phyloP scores from a whole-genome alignment of 2,329 filamentous ascomycete genomes.

The Nemania sp. region DNA sequence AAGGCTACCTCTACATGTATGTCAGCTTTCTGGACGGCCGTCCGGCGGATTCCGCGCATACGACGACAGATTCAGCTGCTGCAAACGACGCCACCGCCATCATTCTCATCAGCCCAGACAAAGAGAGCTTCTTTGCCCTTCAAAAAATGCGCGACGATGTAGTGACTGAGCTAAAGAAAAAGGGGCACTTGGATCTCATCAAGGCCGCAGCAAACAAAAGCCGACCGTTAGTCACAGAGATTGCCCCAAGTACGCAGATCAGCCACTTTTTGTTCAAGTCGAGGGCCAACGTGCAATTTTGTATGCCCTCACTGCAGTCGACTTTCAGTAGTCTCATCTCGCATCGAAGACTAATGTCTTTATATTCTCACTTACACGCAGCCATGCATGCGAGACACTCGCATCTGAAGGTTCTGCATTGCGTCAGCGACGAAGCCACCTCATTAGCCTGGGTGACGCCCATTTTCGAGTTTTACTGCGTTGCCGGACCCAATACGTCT shows the following conservation, averaged over 20 bases:
- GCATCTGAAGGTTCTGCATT: conserved; percentile 84
- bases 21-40: conserved; percentile 85
- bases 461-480: conserved; percentile 89
- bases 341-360: conserved; percentile 73
- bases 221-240: conserved; percentile 71
- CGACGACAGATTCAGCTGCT: conserved; percentile 58
- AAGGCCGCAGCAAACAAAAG: conserved; percentile 70
- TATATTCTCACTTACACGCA: conserved; percentile 85
- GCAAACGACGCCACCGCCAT: conserved; percentile 83
- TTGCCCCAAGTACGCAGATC: conserved; percentile 78
- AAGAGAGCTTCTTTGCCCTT: conserved; percentile 90
- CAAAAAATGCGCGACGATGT: conserved; percentile 71
- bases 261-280: conserved; percentile 97
- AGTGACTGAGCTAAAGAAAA: conserved; percentile 71
- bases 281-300: conserved; percentile 91
- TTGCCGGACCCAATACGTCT: conserved; percentile 76
- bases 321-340: conserved; percentile 63
- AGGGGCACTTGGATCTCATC: conserved; percentile 75
- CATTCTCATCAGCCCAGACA: conserved; percentile 87
- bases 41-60: conserved; percentile 47
- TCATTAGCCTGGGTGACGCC: conserved; percentile 90
- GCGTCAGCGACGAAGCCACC: conserved; percentile 72
- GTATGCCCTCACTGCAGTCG: conserved; percentile 80
- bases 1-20: conserved; percentile 98
- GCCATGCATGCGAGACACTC: conserved; percentile 82